Conservation (phyloP, 2,329 filamentous ascomycete species). For the Myriosclerotinia duriaeana region DNA sequence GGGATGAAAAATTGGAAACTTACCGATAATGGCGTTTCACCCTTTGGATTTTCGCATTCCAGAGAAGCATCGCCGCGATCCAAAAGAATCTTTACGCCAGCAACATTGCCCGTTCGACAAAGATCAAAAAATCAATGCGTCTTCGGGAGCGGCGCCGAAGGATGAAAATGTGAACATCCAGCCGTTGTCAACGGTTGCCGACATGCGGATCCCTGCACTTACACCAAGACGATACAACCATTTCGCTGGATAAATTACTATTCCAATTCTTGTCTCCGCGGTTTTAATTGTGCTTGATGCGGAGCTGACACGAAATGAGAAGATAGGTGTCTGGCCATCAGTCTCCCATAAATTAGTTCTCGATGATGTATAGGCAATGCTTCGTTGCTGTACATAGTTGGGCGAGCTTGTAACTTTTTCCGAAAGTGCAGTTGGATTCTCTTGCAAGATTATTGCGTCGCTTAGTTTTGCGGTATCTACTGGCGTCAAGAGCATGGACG, state of each 20-base stretch:
- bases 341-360: not conserved
- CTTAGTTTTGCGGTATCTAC: not conserved
- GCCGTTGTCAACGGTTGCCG: not conserved
- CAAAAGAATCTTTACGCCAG: constrained; percentile 17
- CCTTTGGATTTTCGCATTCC: not conserved
- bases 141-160: constrained; percentile 1
- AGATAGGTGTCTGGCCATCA: not conserved
- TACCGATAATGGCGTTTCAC: constrained; percentile 7
- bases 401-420: not conserved
- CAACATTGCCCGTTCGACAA: constrained; percentile 11
- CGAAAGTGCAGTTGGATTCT: not conserved
- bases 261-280: not conserved
- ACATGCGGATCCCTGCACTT: not conserved
- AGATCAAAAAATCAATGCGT: constrained; percentile 16
- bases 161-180: constrained; percentile 9
- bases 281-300: not conserved
- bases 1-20: not conserved
- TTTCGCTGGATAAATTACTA: not conserved
- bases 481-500: not conserved
- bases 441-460: not conserved
- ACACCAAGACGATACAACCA: constrained; percentile 1
- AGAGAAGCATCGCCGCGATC: constrained; percentile 9
- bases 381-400: not conserved
- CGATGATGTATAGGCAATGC: not conserved
- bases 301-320: not conserved